These are phyloP conservation scores for Lomentospora prolificans DNA, from an alignment of 2,329 filamentous ascomycete genomes.

Conservation along the genomic window DNA sequence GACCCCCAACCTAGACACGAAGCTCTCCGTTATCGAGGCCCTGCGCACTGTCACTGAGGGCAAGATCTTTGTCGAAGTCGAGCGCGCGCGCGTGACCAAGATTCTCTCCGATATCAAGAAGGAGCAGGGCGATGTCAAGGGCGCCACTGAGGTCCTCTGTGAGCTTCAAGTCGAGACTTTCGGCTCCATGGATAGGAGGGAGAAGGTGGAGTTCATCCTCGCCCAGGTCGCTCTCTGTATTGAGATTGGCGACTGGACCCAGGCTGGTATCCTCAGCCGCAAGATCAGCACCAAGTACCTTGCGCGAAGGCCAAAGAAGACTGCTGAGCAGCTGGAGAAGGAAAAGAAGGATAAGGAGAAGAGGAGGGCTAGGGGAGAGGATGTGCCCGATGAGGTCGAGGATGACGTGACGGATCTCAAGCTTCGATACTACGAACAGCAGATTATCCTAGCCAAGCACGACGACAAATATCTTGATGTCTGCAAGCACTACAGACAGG, in stretches of 20 bases:
- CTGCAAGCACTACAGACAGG: constrained; percentile 97
- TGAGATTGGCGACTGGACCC: constrained; percentile 90
- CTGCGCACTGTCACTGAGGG: constrained; percentile 94
- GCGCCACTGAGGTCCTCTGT: constrained; percentile 86
- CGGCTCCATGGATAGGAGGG: constrained; percentile 90
- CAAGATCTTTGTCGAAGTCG: constrained; percentile 99
- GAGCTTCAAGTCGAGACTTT: constrained; percentile 98
- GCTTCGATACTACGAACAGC: constrained; percentile 92
- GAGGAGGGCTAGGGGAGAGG: constrained; percentile 68
- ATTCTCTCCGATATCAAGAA: constrained; percentile 98
- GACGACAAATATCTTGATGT: constrained; percentile 95
- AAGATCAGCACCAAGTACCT: constrained; percentile 97
- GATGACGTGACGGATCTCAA: constrained; percentile 96
- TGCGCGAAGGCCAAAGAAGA: constrained; percentile 82
- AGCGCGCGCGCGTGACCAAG: constrained; percentile 88
- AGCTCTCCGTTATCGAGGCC: constrained; percentile 89
- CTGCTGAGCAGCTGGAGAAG: constrained; percentile 79
- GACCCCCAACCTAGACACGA: constrained; percentile 75
- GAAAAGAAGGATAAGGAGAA: constrained; percentile 82
- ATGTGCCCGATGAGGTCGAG: constrained; percentile 66
- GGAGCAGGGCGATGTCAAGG: constrained; percentile 80
- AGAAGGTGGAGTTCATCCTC: constrained; percentile 98
- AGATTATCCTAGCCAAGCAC: constrained; percentile 91
- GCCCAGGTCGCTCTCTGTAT: constrained; percentile 93
- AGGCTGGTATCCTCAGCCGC: constrained; percentile 83